phyloP scores from a whole-genome alignment of 2,329 filamentous ascomycete species.

The Nemania sp. region DNA sequence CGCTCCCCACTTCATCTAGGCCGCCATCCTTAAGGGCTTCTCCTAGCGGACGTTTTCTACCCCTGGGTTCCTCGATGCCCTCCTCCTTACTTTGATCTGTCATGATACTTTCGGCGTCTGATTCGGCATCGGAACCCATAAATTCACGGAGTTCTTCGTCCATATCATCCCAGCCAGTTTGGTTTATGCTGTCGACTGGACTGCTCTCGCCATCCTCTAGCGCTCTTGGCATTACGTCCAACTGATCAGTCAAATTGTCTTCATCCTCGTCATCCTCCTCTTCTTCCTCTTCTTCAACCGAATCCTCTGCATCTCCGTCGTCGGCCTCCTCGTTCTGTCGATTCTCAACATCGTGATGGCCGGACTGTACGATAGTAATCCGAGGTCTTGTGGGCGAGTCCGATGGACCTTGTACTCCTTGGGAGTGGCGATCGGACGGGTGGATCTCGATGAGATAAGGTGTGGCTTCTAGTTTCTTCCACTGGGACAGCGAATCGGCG shows the following conservation, averaged over 20 bases:
- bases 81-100: slow-evolving; percentile 38
- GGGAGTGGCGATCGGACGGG: slow-evolving; percentile 61
- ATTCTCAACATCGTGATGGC: slow-evolving; percentile 28
- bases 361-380: slow-evolving; percentile 43
- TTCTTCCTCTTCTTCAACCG: slow-evolving; percentile 43
- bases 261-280: slow-evolving; percentile 42
- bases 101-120: slow-evolving; percentile 45
- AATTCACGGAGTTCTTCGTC: slow-evolving; percentile 70
- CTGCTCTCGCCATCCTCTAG: slow-evolving; percentile 47
- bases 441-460: slow-evolving; percentile 79
- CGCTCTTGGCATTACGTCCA: slow-evolving; percentile 54
- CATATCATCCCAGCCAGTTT: slow-evolving; percentile 43
- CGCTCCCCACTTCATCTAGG: slow-evolving; percentile 32
- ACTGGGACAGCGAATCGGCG: slow-evolving; percentile 79
- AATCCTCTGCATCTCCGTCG: slow-evolving; percentile 48
- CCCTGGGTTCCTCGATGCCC: slow-evolving; percentile 41
- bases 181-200: slow-evolving; percentile 39
- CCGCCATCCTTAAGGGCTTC: slow-evolving; percentile 33
- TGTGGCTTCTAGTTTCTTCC: slow-evolving; percentile 77
- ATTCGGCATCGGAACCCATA: slow-evolving; percentile 55
- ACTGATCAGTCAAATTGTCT: too few relatives aligned
- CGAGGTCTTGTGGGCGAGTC: slow-evolving; percentile 50
- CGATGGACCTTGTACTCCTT: slow-evolving; percentile 32
- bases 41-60: slow-evolving; percentile 35
- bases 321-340: slow-evolving; percentile 45